Evolutionary conservation across 2,329 filamentous ascomycete genomes (phyloP), one percentile per base, ranked within the genome.

Genomic region (Penicillium thymicola): DNA sequence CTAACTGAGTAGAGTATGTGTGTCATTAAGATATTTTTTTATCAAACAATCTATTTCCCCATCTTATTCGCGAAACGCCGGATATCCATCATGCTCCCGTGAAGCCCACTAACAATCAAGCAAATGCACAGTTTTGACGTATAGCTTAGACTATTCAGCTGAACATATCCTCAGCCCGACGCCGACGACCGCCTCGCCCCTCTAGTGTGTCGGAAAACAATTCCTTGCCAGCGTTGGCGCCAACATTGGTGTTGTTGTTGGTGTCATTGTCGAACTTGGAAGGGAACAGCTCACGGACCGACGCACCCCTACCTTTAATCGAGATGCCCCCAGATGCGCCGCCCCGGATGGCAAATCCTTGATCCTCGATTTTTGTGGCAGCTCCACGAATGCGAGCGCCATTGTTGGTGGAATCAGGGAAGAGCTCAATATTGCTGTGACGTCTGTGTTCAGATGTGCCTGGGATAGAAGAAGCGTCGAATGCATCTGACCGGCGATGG

Each of bases 131-230:
- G 27, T 46, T 36, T 36, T 13, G 16, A 23, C 18, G 7, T 14
- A 25, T 25, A 25, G 6, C 37, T 27, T 43, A 23, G 16, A 32
- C 28, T 23, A 10, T 25, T 82, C 72, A 91, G 59, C 81, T 79
- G 69, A 91, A 92, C 61, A 89, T 77, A 74, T 92, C 89, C 65
- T 90, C 87, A 0, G 89, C 89, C 67, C 79, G 85, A 65, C 87
- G 84, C 61, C 89, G 82, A 59, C 78, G 80, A 57, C 80, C 79
- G 14, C 82, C 79, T 59, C 85, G 78, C 2, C 82, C 83, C 51
- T 84, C 81, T 27, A 85, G 67, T 60, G 77, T 85, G 57, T 85
- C 82, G 1, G 81, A 80, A 65, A 91, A 89, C 16, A 90, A 72
- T 68, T 92, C 89, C 72, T 89, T 90, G 48, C 84, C 85, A 2